Evolutionary conservation across 2,329 filamentous ascomycete genomes (phyloP), one percentile per base, ranked within the genome.

Genomic region (Dactylellina haptotyla): DNA sequence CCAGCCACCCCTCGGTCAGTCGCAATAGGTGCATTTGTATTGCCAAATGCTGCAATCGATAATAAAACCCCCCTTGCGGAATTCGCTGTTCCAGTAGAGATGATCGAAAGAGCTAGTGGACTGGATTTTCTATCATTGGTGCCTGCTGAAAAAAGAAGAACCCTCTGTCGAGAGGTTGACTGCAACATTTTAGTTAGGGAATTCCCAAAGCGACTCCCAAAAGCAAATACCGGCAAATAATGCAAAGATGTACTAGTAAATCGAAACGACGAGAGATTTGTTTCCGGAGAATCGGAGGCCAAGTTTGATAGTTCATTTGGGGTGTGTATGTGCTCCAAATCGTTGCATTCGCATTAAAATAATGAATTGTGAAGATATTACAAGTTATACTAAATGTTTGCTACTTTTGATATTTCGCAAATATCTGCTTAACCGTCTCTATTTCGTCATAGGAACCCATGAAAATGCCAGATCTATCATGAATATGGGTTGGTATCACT

Each of bases 381-480:
- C 16, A 37, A 16, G 12, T 6, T 16, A n/a, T 28, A 54, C 25
- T 54, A 37, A 26, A 20, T 54, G n/a, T n/a, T n/a, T n/a, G n/a
- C n/a, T 26, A 8, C 30, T 2, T 32, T 48, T 61, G 54, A 51
- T 84, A 79, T 79, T 85, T 85, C 82, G 90, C 89, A 84, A 95
- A 90, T 79, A 90, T 89, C 74, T 87, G 84, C 82, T 97, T 96
- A 77, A 98, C 92, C 85, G 96, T 97, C 84, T 97, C 92, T 53
- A 99, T 87, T 84, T 99, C 95, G 75, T 96, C 91, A 78, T 90
- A 92, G 78, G 93, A 97, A 76, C 95, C 95, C 84, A 99, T 87
- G 84, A 96, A 99, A 79, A 99, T 97, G 77, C 95, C 95, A 18
- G 93, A 93, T 80, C 89, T 88, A 83, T 99, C 95, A 82, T 99